Evolutionary conservation across 2,329 filamentous ascomycete species (phyloP), one percentile per base, ranked within the genome.

Genomic region (Cercospora berteroae): DNA sequence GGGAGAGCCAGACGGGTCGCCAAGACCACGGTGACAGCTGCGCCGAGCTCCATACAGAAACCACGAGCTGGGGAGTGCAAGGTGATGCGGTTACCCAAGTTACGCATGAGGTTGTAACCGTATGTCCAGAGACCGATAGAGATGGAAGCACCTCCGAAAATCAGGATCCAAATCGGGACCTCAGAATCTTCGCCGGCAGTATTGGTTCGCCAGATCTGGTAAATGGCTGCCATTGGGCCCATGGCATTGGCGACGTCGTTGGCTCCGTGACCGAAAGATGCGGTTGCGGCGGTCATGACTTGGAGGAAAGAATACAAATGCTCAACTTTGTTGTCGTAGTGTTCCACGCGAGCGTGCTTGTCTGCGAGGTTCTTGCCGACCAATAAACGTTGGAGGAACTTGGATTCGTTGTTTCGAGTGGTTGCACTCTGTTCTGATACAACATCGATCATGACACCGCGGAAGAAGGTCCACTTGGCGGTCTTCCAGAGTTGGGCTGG

Each of bases 221-320:
- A 90, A 71, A 89, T 84, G 52, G 86, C 84, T 1, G 87, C 84
- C 71, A 86, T 87, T 1, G 88, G 88, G 0, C 87, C 87, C 61
- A 88, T 83, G 20, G 87, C 87, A 74, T 85, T 89, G 73, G 85
- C 81, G 29, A 74, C 85, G 69, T 90, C 88, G 76, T 90, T 90
- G 69, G 86, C 85, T n/a, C 88, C 88, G 77, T 90, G 89, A 1
- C 88, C 87, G 71, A 91, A 90, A 1, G 88, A 90, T 42, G 88
- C 88, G 66, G 88, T 90, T 79, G 87, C 89, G 66, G 89, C 89
- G n/a, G 88, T 89, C 67, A 89, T 77, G 67, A 90, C 76, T 77
- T 90, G 88, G 72, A 89, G 82, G 74, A 88, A 90, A 5, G 87
- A 88, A 80, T 89, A 90, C 12, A 85, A 82, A 78, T 85, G 86